Conservation (phyloP, 139 green algal species). For the Chlorella sorokiniana region DNA sequence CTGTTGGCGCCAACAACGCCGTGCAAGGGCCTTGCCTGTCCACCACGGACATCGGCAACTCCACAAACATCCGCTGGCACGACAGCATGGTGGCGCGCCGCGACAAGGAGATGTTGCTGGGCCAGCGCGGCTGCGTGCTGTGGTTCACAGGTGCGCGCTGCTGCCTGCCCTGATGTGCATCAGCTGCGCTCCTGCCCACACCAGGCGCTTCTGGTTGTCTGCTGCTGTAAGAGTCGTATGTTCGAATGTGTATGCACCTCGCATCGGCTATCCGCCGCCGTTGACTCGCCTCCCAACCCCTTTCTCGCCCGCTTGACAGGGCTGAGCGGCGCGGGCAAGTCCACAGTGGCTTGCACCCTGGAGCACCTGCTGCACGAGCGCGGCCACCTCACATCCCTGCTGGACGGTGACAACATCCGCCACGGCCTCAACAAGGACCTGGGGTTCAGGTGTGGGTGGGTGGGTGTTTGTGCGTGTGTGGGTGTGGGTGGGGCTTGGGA, state of each 20-base stretch:
- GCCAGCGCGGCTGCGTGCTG: conserved; percentile 82
- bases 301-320: conserved; percentile 35
- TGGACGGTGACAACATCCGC: conserved; percentile 97
- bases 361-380: conserved; percentile 82
- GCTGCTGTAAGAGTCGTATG: too few relatives aligned
- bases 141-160: conserved; percentile 82
- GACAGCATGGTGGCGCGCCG: conserved; percentile 58
- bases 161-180: neutral
- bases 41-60: conserved; percentile 12
- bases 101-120: conserved; percentile 81
- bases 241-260: too few relatives aligned
- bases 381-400: conserved; percentile 76
- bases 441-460: neutral
- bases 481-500: too few relatives aligned
- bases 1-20: neutral
- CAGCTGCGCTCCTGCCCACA: neutral
- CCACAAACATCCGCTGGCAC: conserved; percentile 73
- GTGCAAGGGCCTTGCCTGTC: neutral
- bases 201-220: too few relatives aligned
- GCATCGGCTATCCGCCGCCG: too few relatives aligned
- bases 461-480: neutral
- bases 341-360: conserved; percentile 70
- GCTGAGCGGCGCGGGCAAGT: conserved; percentile 82
- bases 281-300: neutral
- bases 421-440: conserved; percentile 95